A percentile compares a stretch with the other conserved stretches of the same genome.
phyloP scores from a whole-genome alignment of 1,139 yeast species.

The Kodamaea fungicola region DNA sequence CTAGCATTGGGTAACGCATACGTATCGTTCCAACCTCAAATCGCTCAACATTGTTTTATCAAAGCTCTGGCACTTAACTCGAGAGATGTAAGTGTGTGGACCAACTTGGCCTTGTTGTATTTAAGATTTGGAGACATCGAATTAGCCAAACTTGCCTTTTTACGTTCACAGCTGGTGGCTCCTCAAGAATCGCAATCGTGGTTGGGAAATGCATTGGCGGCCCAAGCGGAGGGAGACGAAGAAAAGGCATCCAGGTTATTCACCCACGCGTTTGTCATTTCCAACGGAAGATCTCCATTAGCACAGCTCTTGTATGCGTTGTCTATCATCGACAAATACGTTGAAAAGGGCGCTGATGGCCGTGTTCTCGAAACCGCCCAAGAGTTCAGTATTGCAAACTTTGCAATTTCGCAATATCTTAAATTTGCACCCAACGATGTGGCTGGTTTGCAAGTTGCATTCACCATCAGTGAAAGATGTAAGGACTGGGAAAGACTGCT shows the following conservation, averaged over 20 bases:
- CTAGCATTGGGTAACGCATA: constrained; percentile 72
- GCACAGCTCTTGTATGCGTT: constrained; percentile 73
- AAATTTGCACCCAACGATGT: constrained; percentile 63
- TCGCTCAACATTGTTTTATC: constrained; percentile 90
- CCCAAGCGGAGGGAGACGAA: constrained; percentile 55
- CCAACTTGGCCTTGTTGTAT: constrained; percentile 76
- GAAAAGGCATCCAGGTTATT: constrained; percentile 53
- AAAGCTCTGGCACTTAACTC: constrained; percentile 72
- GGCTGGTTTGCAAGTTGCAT: constrained; percentile 58
- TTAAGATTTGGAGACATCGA: constrained; percentile 64
- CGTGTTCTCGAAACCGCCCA: constrained; percentile 58
- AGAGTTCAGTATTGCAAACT: constrained; percentile 62
- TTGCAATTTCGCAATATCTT: constrained; percentile 71
- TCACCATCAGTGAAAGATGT: constrained; percentile 67
- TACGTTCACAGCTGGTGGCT: constrained; percentile 74
- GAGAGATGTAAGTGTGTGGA: constrained; percentile 71
- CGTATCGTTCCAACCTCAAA: constrained; percentile 57
- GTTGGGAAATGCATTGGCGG: constrained; percentile 79
- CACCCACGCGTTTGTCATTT: constrained; percentile 73
- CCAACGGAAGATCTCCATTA: constrained; percentile 70
- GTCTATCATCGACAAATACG: constrained; percentile 46
- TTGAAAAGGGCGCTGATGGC: constrained; percentile 39
- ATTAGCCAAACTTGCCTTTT: constrained; percentile 70
- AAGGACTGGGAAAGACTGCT: constrained; percentile 56
- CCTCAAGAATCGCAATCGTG: constrained; percentile 80